phyloP scores from a whole-genome alignment of 164 flowering plant genomes.

The Saururus chinensis region DNA sequence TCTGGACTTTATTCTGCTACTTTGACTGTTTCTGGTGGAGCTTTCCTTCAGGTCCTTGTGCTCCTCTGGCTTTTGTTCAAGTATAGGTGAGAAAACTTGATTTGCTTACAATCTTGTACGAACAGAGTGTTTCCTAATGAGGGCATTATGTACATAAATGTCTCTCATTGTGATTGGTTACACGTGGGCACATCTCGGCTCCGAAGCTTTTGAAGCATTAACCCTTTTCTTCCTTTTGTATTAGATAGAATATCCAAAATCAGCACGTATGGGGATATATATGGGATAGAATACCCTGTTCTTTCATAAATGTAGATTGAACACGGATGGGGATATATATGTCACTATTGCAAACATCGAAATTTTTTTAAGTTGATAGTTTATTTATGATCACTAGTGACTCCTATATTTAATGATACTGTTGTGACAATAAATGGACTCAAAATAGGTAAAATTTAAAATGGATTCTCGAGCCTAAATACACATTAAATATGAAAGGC shows the following conservation, averaged over 20 bases:
- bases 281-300: too few relatives aligned
- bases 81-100: constrained; percentile 35
- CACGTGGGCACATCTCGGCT: too few relatives aligned
- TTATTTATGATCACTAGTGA: too few relatives aligned
- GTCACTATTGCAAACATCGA: too few relatives aligned
- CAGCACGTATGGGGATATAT: too few relatives aligned
- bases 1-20: constrained; percentile 71
- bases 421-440: too few relatives aligned
- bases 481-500: not conserved
- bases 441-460: not conserved
- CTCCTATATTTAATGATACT: too few relatives aligned
- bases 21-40: constrained; percentile 61
- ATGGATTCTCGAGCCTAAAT: not conserved
- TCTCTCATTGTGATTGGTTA: too few relatives aligned
- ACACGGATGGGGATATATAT: too few relatives aligned
- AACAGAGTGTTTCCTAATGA: not conserved
- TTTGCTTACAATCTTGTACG: not conserved
- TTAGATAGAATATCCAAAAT: not conserved
- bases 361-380: too few relatives aligned
- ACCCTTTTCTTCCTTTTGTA: not conserved
- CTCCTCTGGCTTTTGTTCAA: constrained; percentile 65
- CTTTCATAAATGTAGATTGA: too few relatives aligned
- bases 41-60: constrained; percentile 44
- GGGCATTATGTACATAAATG: too few relatives aligned
- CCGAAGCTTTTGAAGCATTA: not conserved